Conservation (phyloP, 352 stramenopile species). For the Globisporangium okanoganense region DNA sequence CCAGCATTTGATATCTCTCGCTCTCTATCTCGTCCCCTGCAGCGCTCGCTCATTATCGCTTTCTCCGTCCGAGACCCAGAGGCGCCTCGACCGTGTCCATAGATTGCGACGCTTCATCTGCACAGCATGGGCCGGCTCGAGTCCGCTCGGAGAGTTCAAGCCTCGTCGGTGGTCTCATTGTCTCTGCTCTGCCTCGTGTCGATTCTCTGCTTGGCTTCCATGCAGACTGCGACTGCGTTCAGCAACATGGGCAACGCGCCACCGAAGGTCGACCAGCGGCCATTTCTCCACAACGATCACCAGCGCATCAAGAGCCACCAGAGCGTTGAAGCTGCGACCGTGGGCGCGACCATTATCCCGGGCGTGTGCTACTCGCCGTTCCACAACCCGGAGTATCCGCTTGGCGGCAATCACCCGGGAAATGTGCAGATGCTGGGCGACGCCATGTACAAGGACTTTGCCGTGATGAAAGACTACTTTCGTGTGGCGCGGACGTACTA, state of each 20-base stretch:
- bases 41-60: background rate
- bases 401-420: slow-evolving; percentile 27
- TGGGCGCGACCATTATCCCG: slow-evolving; percentile 20
- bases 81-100: too few species aligned
- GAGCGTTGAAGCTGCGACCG: slow-evolving; percentile 12
- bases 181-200: background rate
- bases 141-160: background rate
- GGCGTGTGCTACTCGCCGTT: slow-evolving; percentile 76
- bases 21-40: too few species aligned
- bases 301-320: background rate
- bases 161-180: background rate
- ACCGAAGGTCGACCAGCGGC: background rate
- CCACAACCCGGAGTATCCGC: slow-evolving; percentile 66
- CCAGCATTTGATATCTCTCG: background rate
- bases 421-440: slow-evolving; percentile 26
- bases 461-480: slow-evolving; percentile 62
- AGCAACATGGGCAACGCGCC: background rate
- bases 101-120: background rate
- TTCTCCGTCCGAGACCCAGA: background rate
- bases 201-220: background rate
- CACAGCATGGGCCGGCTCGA: background rate
- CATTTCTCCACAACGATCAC: background rate
- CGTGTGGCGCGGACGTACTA: slow-evolving; percentile 74
- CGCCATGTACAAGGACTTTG: slow-evolving; percentile 67
- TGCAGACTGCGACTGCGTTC: background rate